phyloP scores from a whole-genome alignment of 805 yeast genomes.

The Henningerozyma blattae region DNA sequence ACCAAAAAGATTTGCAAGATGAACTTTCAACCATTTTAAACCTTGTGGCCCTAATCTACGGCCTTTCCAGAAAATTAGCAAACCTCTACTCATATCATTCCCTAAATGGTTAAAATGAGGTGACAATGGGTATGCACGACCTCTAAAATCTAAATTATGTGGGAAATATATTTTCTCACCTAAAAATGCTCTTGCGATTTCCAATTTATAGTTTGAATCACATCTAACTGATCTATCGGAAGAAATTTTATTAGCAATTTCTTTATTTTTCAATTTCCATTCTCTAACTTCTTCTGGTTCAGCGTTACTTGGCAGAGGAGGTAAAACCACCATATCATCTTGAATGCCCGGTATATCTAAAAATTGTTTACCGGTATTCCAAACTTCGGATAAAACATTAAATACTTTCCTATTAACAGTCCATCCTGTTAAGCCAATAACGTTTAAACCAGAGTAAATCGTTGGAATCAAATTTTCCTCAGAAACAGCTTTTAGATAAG shows the following conservation, averaged over 20 bases:
- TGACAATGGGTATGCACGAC: constrained; percentile 72
- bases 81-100: constrained; percentile 62
- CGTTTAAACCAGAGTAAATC: constrained; percentile 74
- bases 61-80: constrained; percentile 69
- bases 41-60: constrained; percentile 54
- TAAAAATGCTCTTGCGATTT: constrained; percentile 84
- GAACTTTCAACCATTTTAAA: constrained; percentile 63
- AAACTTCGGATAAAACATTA: constrained; percentile 56
- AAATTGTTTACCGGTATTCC: constrained; percentile 78
- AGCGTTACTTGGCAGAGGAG: constrained; percentile 47
- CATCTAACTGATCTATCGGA: constrained; percentile 78
- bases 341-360: constrained; percentile 57
- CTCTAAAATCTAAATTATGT: constrained; percentile 72
- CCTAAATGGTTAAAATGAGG: constrained; percentile 77
- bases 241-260: constrained; percentile 46
- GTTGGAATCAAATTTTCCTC: constrained; percentile 49
- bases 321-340: constrained; percentile 37
- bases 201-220: constrained; percentile 85
- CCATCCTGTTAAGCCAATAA: constrained; percentile 84
- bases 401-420: constrained; percentile 69
- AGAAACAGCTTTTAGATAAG: constrained; percentile 79
- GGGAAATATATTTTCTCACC: constrained; percentile 75
- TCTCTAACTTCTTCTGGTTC: constrained; percentile 63
- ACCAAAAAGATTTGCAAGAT: constrained; percentile 62
- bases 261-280: constrained; percentile 53